These are phyloP conservation scores for Plectosphaerella sp. DNA, from an alignment of 2,329 filamentous ascomycete genomes.

Conservation along the genomic window DNA sequence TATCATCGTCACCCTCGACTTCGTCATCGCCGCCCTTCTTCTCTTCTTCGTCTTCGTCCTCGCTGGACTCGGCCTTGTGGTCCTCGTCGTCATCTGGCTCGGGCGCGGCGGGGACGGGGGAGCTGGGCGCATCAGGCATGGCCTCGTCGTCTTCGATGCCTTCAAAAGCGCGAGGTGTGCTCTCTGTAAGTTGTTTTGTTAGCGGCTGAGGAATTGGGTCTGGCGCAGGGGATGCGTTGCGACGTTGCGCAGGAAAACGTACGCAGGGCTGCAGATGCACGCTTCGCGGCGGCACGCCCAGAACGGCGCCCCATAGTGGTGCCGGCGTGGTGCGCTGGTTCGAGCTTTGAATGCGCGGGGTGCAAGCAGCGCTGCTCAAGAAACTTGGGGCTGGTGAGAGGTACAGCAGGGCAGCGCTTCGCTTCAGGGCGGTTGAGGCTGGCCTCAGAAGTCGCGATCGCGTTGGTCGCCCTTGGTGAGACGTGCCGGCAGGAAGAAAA, in stretches of 20 bases:
- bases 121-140: conserved; percentile 25
- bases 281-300: conserved; percentile 49
- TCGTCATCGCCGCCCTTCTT: conserved; percentile 49
- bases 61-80: conserved; percentile 10
- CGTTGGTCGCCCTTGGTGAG: background rate
- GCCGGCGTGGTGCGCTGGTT: background rate
- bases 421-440: too few relatives aligned
- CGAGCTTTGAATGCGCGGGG: too few relatives aligned
- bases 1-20: conserved; percentile 32
- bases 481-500: background rate
- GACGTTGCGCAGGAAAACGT: conserved; percentile 19
- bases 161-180: conserved; percentile 34
- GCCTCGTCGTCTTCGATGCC: conserved; percentile 32
- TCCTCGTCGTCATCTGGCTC: conserved; percentile 16
- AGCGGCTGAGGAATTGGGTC: background rate
- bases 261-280: conserved; percentile 49
- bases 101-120: conserved; percentile 8
- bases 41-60: conserved; percentile 45
- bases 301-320: conserved; percentile 37
- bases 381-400: too few relatives aligned
- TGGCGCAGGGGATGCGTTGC: background rate
- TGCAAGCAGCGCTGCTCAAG: too few relatives aligned
- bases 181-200: conserved; percentile 23
- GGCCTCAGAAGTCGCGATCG: background rate
- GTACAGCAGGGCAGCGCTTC: too few relatives aligned